Evolutionary conservation across 495 filamentous ascomycete species (phyloP).

Genomic region (Zalerion maritima): DNA sequence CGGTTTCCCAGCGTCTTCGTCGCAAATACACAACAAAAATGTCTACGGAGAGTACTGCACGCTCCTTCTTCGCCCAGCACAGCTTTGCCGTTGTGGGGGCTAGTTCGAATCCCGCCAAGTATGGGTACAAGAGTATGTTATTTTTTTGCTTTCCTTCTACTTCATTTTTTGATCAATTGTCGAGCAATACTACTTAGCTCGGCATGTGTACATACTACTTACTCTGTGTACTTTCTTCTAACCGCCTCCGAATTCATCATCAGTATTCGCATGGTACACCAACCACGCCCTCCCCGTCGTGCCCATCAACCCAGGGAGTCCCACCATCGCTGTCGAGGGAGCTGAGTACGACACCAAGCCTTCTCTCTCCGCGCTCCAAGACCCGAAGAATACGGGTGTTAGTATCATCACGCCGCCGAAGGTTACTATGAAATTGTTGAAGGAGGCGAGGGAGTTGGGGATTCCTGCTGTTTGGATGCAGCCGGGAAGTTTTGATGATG

Average conservation of each 20-base stretch:
- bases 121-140: slow-evolving; percentile 69
- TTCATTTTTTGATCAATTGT: slow-evolving; percentile 3
- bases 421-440: slow-evolving; percentile 53
- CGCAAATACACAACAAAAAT: slow-evolving; percentile 18
- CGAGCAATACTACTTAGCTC: slow-evolving; percentile 1
- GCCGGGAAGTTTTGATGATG: slow-evolving; percentile 71
- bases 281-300: slow-evolving; percentile 58
- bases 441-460: slow-evolving; percentile 67
- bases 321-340: slow-evolving; percentile 36
- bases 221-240: too few species aligned
- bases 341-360: slow-evolving; percentile 47
- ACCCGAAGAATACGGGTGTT: slow-evolving; percentile 56
- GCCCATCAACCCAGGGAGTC: slow-evolving; percentile 63
- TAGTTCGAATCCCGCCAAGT: slow-evolving; percentile 68
- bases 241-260: too few species aligned
- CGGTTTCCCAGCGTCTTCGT: too few species aligned
- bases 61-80: slow-evolving; percentile 68
- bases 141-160: slow-evolving; percentile 4
- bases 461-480: slow-evolving; percentile 81
- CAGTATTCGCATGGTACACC: slow-evolving; percentile 85
- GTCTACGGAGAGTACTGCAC: slow-evolving; percentile 45
- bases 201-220: too few species aligned
- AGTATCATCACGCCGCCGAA: slow-evolving; percentile 77
- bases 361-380: slow-evolving; percentile 45
- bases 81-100: slow-evolving; percentile 87